These are phyloP conservation scores for Oropetium thomaeum DNA, from an alignment of 176 grass and related monocot genomes.

Conservation along the genomic window DNA sequence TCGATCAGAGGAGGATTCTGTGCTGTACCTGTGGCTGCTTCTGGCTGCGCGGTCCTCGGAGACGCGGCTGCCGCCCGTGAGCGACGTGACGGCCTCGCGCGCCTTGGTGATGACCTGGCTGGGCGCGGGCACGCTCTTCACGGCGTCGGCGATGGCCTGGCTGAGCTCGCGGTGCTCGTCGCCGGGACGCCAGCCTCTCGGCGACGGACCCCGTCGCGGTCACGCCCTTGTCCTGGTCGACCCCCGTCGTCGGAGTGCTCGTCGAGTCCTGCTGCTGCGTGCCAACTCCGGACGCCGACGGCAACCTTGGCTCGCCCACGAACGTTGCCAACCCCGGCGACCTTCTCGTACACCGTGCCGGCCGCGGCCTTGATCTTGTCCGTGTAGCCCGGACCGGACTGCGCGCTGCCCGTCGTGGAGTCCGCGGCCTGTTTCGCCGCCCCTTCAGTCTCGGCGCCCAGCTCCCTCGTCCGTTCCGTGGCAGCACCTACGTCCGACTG, in stretches of 20 bases:
- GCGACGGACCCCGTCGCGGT: constrained; percentile 47
- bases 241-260: too few species aligned
- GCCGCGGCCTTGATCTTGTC: constrained; percentile 51
- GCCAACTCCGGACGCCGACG: constrained; percentile 15
- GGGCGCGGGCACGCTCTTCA: constrained; percentile 39
- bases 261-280: not conserved
- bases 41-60: constrained; percentile 37
- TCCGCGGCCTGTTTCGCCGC: too few species aligned
- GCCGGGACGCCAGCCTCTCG: constrained; percentile 69
- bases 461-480: too few species aligned
- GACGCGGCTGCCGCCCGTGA: constrained; percentile 44
- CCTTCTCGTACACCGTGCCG: constrained; percentile 57
- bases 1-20: too few species aligned
- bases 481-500: too few species aligned
- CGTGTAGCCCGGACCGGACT: constrained; percentile 23
- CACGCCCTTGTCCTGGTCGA: constrained; percentile 49
- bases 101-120: constrained; percentile 30
- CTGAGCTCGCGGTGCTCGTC: constrained; percentile 67
- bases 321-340: too few species aligned
- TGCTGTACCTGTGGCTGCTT: constrained; percentile 1
- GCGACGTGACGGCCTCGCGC: constrained; percentile 52
- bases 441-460: too few species aligned
- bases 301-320: too few species aligned
- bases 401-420: too few species aligned
- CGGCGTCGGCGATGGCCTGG: constrained; percentile 52